Evolutionary conservation across 2,329 filamentous ascomycete genomes (phyloP).

Genomic region (Phaeophleospora eucalypticola): DNA sequence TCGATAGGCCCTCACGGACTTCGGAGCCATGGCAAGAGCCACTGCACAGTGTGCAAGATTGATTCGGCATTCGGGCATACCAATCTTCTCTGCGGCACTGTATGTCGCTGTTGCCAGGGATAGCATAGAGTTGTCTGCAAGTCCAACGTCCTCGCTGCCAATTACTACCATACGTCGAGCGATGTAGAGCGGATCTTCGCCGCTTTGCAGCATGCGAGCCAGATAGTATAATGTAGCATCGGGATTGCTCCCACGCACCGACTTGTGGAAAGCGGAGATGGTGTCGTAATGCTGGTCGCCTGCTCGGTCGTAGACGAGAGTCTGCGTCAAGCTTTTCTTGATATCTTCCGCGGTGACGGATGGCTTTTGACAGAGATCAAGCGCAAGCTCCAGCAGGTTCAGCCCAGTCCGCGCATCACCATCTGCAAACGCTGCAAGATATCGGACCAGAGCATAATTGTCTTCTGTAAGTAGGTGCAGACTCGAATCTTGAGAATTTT

Average conservation of each 20-base stretch:
- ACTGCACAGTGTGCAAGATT: slow-evolving; percentile 83
- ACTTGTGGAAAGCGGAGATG: slow-evolving; percentile 96
- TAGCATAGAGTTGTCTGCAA: slow-evolving; percentile 82
- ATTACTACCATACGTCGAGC: slow-evolving; percentile 92
- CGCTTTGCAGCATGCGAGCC: slow-evolving; percentile 89
- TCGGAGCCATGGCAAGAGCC: slow-evolving; percentile 73
- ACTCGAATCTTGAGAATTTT: slow-evolving; percentile 28
- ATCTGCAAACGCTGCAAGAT: slow-evolving; percentile 81
- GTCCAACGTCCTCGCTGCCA: slow-evolving; percentile 86
- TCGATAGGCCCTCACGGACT: slow-evolving; percentile 83
- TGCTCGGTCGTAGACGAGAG: slow-evolving; percentile 87
- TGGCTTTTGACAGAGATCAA: slow-evolving; percentile 65
- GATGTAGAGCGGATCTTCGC: slow-evolving; percentile 89
- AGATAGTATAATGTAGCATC: slow-evolving; percentile 93
- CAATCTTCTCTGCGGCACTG: slow-evolving; percentile 84
- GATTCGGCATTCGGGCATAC: slow-evolving; percentile 91
- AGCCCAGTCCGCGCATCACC: slow-evolving; percentile 90
- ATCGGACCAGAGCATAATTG: slow-evolving; percentile 62
- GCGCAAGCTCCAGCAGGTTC: slow-evolving; percentile 84
- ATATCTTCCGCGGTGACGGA: slow-evolving; percentile 68
- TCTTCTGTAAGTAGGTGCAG: slow-evolving; percentile 60
- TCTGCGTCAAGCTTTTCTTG: slow-evolving; percentile 81
- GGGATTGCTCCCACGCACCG: slow-evolving; percentile 78
- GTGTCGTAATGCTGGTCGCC: slow-evolving; percentile 98
- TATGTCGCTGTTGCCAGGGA: slow-evolving; percentile 81